A percentile compares a stretch with the other conserved stretches of the same genome.
Evolutionary conservation across 495 filamentous ascomycete genomes (phyloP).

Genomic region (Pseudomonodictys pantanalensis): DNA sequence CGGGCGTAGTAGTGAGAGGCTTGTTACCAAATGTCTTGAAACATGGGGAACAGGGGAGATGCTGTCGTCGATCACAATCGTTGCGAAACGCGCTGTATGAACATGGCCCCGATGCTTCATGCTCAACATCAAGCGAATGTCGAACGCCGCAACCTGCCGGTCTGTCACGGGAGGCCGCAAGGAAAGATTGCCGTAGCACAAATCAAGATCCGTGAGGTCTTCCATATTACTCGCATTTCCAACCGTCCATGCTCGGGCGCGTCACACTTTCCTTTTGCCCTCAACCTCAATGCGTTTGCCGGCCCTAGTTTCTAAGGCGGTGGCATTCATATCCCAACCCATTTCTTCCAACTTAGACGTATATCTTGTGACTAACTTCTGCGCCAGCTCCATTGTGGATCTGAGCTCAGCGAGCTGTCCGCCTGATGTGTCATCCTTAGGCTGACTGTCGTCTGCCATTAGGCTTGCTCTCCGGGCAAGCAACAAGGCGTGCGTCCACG

Average conservation of each 20-base stretch:
- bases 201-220: no score
- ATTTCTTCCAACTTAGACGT: conserved; percentile 42
- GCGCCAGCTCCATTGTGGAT: conserved; percentile 41
- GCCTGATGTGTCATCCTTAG: conserved; percentile 8
- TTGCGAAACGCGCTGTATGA: no score
- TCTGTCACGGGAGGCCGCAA: no score
- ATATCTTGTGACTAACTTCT: conserved; percentile 45
- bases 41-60: no score
- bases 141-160: no score
- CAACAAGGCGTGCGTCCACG: conserved; percentile 72
- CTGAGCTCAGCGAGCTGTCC: conserved; percentile 16
- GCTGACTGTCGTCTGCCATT: not conserved
- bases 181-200: no score
- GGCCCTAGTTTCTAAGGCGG: conserved; percentile 57
- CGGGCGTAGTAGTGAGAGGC: no score
- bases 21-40: no score
- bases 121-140: no score
- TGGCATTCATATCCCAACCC: conserved; percentile 61
- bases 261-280: not conserved
- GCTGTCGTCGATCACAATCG: no score
- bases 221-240: not conserved
- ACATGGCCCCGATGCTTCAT: no score
- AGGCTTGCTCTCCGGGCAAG: conserved; percentile 43
- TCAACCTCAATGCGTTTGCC: conserved; percentile 17
- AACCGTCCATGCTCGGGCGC: not conserved